These are phyloP conservation scores for Camellia granthamiana DNA, from an alignment of 148 eudicot genomes.

Conservation along the genomic window DNA sequence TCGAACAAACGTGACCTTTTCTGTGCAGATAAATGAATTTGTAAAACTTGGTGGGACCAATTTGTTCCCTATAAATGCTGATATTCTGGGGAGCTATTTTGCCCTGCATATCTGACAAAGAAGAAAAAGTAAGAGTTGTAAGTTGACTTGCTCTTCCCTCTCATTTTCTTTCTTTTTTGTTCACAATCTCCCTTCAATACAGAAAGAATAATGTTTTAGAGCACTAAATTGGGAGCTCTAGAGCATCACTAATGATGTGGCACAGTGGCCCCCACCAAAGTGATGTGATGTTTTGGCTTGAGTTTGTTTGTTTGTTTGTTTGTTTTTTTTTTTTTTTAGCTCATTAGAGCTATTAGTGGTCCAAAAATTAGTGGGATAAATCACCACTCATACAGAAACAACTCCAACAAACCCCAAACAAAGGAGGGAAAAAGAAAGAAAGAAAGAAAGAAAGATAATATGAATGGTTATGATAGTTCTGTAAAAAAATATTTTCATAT, in stretches of 20 bases:
- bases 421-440: not conserved
- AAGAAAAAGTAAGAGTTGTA: constrained; percentile 96
- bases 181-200: not conserved
- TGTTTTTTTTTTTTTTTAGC: no score
- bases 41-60: constrained; percentile 95
- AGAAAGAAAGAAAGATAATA: not conserved
- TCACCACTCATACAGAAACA: no score
- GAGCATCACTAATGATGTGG: no score
- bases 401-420: not conserved
- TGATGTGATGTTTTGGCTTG: no score
- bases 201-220: no score
- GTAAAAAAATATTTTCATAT: not conserved
- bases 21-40: constrained; percentile 88
- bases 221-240: no score
- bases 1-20: not conserved
- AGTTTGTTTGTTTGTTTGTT: no score
- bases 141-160: constrained; percentile 23
- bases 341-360: no score
- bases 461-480: not conserved
- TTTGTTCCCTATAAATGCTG: constrained; percentile 92
- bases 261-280: no score
- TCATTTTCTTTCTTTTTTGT: not conserved
- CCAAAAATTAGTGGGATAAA: no score
- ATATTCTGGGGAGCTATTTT: constrained; percentile 85
- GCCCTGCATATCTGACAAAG: constrained; percentile 96